phyloP scores from a whole-genome alignment of 2,329 filamentous ascomycete species.

The Bimuria novae-zelandiae region DNA sequence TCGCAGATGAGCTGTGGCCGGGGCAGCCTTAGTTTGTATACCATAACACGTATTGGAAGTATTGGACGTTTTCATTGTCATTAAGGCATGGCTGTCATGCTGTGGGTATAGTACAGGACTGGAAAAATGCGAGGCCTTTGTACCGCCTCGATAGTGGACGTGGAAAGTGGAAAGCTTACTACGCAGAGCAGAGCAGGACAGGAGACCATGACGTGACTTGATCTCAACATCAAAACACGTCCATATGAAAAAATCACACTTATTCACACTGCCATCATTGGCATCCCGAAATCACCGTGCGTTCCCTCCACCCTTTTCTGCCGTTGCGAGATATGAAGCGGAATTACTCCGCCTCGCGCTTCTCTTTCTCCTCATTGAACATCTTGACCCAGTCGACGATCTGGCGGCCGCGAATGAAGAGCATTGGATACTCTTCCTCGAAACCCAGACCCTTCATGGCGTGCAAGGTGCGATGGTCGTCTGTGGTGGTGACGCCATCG shows the following conservation, averaged over 20 bases:
- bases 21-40: constrained; percentile 50
- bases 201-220: no score
- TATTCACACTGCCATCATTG: not conserved
- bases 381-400: constrained; percentile 35
- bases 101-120: not conserved
- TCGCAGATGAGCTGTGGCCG: constrained; percentile 75
- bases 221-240: constrained; percentile 9
- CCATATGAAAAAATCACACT: not conserved
- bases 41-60: not conserved
- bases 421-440: constrained; percentile 21
- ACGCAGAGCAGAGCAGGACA: not conserved
- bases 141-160: not conserved
- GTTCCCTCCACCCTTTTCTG: no score
- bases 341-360: no score
- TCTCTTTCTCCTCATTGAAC: constrained; percentile 22
- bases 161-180: no score
- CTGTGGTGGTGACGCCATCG: constrained; percentile 19
- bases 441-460: constrained; percentile 15
- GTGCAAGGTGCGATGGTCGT: constrained; percentile 18
- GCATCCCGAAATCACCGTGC: no score
- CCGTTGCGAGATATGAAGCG: no score
- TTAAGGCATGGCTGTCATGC: no score
- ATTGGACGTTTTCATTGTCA: not conserved
- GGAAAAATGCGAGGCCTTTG: not conserved
- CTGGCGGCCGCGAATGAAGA: constrained; percentile 14